Evolutionary conservation across 2,329 filamentous ascomycete genomes (phyloP).

Genomic region (Scedosporium dehoogii): DNA sequence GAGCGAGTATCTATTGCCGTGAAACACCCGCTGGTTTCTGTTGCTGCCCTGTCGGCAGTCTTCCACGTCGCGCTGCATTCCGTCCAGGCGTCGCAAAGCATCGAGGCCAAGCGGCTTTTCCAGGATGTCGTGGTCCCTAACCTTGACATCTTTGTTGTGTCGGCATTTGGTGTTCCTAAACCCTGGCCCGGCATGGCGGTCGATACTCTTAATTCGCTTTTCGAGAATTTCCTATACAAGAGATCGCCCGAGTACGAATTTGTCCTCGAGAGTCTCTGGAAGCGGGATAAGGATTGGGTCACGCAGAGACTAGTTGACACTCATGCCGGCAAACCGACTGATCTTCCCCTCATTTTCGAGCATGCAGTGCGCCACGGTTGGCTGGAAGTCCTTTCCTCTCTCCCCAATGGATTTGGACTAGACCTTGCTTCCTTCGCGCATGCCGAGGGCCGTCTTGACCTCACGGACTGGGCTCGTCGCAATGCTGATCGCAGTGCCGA

Average conservation of each 20-base stretch:
- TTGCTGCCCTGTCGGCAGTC: slow-evolving; percentile 66
- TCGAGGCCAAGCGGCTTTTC: slow-evolving; percentile 55
- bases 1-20: slow-evolving; percentile 53
- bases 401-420: slow-evolving; percentile 74
- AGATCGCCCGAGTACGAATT: slow-evolving; percentile 72
- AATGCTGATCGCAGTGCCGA: slow-evolving; percentile 57
- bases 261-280: slow-evolving; percentile 85
- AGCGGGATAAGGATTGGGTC: slow-evolving; percentile 82
- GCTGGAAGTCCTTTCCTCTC: slow-evolving; percentile 70
- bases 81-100: slow-evolving; percentile 49
- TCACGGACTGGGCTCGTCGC: slow-evolving; percentile 69
- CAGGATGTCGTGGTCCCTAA: slow-evolving; percentile 62
- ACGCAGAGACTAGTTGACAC: slow-evolving; percentile 70
- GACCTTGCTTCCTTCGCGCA: slow-evolving; percentile 82
- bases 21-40: slow-evolving; percentile 79
- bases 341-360: slow-evolving; percentile 32
- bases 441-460: slow-evolving; percentile 67
- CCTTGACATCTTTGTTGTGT: slow-evolving; percentile 68
- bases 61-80: slow-evolving; percentile 56
- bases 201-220: slow-evolving; percentile 66
- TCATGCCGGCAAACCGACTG: slow-evolving; percentile 61
- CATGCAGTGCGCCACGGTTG: slow-evolving; percentile 75
- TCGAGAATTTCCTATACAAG: slow-evolving; percentile 76
- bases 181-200: slow-evolving; percentile 67
- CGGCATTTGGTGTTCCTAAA: slow-evolving; percentile 66